Percentiles rank a stretch among this genome's conserved stretches.
phyloP scores from a whole-genome alignment of 176 grass and related monocot genomes.

The Carex kokanica region DNA sequence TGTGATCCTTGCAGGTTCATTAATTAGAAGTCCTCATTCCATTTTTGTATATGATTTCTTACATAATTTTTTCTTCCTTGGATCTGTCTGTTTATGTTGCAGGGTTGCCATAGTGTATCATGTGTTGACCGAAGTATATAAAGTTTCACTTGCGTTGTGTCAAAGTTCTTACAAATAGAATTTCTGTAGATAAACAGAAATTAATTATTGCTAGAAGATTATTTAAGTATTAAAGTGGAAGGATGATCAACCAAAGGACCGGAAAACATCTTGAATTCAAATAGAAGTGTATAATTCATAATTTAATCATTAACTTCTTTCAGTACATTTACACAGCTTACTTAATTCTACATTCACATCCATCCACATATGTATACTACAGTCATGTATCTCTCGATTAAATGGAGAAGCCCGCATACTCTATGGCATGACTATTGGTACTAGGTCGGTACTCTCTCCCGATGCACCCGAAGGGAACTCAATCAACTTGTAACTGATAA shows the following conservation, averaged over 20 bases:
- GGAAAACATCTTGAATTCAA: not conserved
- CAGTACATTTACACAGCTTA: not conserved
- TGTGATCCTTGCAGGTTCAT: not conserved
- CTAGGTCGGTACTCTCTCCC: not conserved
- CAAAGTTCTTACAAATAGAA: not conserved
- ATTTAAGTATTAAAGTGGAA: not conserved
- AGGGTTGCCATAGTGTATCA: not conserved
- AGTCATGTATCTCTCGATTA: not conserved
- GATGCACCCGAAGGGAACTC: not conserved
- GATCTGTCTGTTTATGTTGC: not conserved
- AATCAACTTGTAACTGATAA: constrained; percentile 9
- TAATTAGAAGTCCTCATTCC: not conserved
- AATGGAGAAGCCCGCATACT: not conserved
- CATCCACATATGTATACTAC: not conserved
- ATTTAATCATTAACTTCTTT: not conserved
- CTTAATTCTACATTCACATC: not conserved
- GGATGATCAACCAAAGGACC: not conserved
- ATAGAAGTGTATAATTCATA: not conserved
- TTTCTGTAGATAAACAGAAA: not conserved
- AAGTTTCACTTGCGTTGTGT: not conserved
- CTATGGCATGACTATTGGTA: not conserved
- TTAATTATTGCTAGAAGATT: not conserved
- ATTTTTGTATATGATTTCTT: not conserved
- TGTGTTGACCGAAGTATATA: not conserved
- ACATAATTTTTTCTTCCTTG: not conserved